Conservation (phyloP, 306 rosid genomes). For the Mimosa pudica region DNA sequence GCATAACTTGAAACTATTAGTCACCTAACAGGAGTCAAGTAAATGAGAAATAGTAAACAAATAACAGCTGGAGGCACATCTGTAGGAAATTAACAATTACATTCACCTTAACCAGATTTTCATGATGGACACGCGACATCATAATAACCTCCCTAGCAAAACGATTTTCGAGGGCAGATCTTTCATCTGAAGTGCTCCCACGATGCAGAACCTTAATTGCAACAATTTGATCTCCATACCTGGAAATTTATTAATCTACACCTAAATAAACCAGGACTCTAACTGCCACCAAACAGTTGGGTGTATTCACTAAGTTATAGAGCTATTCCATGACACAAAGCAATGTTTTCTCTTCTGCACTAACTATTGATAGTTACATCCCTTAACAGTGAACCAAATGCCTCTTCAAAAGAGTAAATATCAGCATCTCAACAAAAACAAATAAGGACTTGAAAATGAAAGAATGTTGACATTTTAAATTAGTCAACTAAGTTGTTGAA, state of each 20-base stretch:
- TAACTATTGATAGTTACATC: constrained; percentile 24
- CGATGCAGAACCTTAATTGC: constrained; percentile 90
- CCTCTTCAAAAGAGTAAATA: not conserved
- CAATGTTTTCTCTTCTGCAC: not conserved
- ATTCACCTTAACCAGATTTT: constrained; percentile 87
- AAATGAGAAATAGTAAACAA: not conserved
- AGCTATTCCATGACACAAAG: constrained; percentile 15
- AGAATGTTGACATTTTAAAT: not conserved
- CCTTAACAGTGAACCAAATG: not conserved
- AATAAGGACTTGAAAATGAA: not conserved
- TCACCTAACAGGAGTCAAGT: not conserved
- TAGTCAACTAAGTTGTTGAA: not conserved
- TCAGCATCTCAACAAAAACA: not conserved
- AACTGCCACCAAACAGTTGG: constrained; percentile 34
- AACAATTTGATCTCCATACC: constrained; percentile 79
- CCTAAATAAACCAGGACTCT: constrained; percentile 38
- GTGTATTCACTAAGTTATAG: constrained; percentile 13
- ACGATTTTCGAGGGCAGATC: constrained; percentile 80
- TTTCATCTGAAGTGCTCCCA: constrained; percentile 80
- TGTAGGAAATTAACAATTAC: constrained; percentile 6
- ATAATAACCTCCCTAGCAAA: constrained; percentile 91
- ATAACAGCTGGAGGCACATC: not conserved
- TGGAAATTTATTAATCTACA: constrained; percentile 51
- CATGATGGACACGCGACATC: constrained; percentile 97
- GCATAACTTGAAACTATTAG: constrained; percentile 25